phyloP scores from a whole-genome alignment of 176 grass and related monocot species.

The Guadua angustifolia region DNA sequence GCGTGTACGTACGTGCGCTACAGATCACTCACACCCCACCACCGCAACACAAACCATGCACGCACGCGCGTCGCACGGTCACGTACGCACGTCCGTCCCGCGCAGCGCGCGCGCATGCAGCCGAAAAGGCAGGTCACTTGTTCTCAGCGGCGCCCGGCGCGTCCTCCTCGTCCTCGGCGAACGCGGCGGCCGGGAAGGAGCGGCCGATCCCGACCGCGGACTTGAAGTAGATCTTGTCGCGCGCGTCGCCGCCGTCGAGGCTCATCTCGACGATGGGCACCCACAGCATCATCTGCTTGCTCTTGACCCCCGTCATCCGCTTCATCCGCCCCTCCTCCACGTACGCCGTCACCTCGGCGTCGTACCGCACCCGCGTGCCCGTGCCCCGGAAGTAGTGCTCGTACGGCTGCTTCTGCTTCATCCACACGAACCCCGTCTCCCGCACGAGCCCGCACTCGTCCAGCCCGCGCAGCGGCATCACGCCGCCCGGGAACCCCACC shows the following conservation, averaged over 20 bases:
- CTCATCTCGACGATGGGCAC: conserved; percentile 91
- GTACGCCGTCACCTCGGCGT: conserved; percentile 83
- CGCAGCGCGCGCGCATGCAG: not conserved
- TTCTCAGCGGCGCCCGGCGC: not conserved
- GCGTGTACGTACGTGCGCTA: not conserved
- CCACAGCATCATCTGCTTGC: conserved; percentile 93
- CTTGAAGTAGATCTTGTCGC: conserved; percentile 79
- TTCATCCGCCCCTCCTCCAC: conserved; percentile 85
- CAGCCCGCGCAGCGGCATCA: conserved; percentile 79
- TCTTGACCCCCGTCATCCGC: conserved; percentile 81
- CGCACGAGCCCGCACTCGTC: conserved; percentile 84
- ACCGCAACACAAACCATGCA: not conserved
- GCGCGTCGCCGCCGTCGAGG: conserved; percentile 42
- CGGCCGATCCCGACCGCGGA: conserved; percentile 72
- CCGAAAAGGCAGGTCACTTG: not conserved
- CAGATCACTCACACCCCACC: not conserved
- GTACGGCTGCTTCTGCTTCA: conserved; percentile 73
- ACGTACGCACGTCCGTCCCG: not conserved
- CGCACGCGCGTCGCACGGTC: not conserved
- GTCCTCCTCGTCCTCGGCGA: conserved; percentile 43
- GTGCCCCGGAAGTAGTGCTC: conserved; percentile 82
- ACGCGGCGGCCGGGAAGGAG: conserved; percentile 72
- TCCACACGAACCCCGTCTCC: conserved; percentile 92
- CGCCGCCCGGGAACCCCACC: conserved; percentile 70
- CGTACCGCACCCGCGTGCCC: conserved; percentile 69